phyloP scores from a whole-genome alignment of 306 rosid species.

The Vigna angularis region DNA sequence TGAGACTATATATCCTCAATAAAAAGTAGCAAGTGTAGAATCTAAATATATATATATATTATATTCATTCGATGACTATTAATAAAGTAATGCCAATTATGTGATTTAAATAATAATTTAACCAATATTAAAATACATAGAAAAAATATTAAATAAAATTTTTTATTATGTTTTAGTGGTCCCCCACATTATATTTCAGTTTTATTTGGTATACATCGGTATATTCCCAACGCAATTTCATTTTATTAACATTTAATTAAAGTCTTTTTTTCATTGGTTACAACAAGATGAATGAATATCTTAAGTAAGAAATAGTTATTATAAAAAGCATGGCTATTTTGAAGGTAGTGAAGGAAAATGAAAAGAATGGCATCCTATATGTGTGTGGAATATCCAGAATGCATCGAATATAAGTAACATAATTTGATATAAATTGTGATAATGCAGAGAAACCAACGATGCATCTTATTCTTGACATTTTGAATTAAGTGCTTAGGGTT shows the following conservation, averaged over 20 bases:
- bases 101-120: too few species aligned
- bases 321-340: conserved; percentile 40
- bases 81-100: too few species aligned
- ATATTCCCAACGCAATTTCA: conserved; percentile 19
- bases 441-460: conserved; percentile 52
- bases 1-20: too few species aligned
- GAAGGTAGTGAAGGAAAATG: conserved; percentile 27
- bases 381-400: conserved; percentile 39
- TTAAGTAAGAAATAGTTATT: background rate
- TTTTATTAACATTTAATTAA: conserved; percentile 16
- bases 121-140: too few species aligned
- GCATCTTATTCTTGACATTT: conserved; percentile 44
- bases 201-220: conserved; percentile 4
- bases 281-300: conserved; percentile 16
- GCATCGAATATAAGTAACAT: background rate
- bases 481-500: conserved; percentile 7
- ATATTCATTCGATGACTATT: too few species aligned
- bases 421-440: conserved; percentile 22
- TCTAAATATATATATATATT: too few species aligned
- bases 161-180: background rate
- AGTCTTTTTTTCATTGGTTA: conserved; percentile 39
- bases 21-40: too few species aligned
- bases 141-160: too few species aligned
- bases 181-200: background rate
- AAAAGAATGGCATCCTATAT: conserved; percentile 41